Evolutionary conservation across 2,329 filamentous ascomycete genomes (phyloP).

Genomic region (Camillea tinctor): DNA sequence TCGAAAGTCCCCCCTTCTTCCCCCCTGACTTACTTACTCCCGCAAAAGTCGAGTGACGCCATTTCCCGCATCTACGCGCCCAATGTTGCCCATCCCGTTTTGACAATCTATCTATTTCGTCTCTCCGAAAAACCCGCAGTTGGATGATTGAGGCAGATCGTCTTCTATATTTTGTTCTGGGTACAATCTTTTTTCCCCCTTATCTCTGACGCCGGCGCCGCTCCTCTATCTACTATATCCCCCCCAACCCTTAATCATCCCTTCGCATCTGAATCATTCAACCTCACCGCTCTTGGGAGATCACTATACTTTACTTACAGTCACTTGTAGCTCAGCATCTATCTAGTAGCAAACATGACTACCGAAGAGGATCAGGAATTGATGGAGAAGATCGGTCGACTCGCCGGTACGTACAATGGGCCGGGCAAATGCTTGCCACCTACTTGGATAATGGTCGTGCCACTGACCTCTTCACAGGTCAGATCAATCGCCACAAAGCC

Average conservation of each 20-base stretch:
- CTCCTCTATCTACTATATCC: not conserved
- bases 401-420: constrained; percentile 43
- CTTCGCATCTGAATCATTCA: not conserved
- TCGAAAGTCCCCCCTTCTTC: not conserved
- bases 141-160: no score
- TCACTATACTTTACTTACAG: not conserved
- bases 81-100: not conserved
- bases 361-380: constrained; percentile 49
- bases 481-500: constrained; percentile 78
- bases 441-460: not conserved
- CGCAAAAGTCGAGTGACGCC: not conserved
- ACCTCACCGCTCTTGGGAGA: not conserved
- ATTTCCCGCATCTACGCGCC: not conserved
- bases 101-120: not conserved
- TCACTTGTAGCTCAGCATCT: constrained; percentile 1
- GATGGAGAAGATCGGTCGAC: constrained; percentile 51
- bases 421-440: constrained; percentile 5
- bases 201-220: not conserved
- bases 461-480: constrained; percentile 50
- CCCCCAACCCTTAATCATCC: not conserved
- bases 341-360: constrained; percentile 22
- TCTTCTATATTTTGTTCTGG: no score
- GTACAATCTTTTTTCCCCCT: not conserved
- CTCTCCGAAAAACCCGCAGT: not conserved
- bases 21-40: not conserved